These are phyloP conservation scores for Aureobasidium sp. DNA, from an alignment of 2,329 filamentous ascomycete genomes.

Conservation along the genomic window DNA sequence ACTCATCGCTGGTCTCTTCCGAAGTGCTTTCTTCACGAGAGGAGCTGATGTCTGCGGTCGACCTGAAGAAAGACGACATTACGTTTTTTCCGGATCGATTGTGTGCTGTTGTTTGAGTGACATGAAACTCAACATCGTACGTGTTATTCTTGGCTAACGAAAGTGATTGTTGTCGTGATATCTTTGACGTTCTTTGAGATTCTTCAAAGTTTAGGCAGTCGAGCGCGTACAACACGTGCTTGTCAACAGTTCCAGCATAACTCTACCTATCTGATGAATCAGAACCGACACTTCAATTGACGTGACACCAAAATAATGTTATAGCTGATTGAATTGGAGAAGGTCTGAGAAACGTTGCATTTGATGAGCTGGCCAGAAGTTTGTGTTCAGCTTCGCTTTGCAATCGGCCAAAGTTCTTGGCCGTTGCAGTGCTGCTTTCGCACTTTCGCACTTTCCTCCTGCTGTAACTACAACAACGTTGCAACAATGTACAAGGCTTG, in stretches of 20 bases:
- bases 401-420: neutral
- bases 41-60: constrained; percentile 14
- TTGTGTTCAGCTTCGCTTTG: neutral
- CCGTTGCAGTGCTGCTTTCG: neutral
- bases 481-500: too few relatives aligned
- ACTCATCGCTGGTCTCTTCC: constrained; percentile 6
- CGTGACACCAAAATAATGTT: neutral
- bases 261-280: too few relatives aligned
- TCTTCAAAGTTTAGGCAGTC: neutral
- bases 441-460: neutral
- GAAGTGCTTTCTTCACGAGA: constrained; percentile 12
- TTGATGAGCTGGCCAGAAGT: neutral
- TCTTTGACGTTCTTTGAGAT: neutral
- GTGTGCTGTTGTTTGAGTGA: neutral
- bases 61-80: constrained; percentile 16
- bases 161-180: neutral
- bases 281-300: too few relatives aligned
- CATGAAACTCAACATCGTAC: neutral
- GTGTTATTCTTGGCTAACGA: neutral
- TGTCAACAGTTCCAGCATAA: neutral
- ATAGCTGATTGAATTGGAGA: neutral
- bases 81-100: neutral
- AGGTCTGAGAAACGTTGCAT: neutral
- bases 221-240: neutral
- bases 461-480: too few relatives aligned